Evolutionary conservation across 192 early-diverging fungal genomes (phyloP).

Genomic region (Piromyces finnis): DNA sequence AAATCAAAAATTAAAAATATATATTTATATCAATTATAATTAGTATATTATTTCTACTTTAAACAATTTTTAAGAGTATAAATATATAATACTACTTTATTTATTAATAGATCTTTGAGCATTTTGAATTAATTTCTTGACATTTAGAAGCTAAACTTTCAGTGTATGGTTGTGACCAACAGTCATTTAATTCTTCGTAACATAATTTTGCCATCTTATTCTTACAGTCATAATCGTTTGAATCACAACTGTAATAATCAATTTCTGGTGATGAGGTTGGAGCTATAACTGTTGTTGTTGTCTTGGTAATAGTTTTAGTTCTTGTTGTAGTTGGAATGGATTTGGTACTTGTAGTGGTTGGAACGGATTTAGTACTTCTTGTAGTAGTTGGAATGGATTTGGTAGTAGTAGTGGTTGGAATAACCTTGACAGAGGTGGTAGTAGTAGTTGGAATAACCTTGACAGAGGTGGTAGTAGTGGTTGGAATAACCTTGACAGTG

Average conservation of each 20-base stretch:
- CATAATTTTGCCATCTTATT: background rate
- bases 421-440: background rate
- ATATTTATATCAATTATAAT: no score
- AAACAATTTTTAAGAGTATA: no score
- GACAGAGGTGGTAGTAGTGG: background rate
- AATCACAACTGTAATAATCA: background rate
- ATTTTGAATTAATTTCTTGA: background rate
- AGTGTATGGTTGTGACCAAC: background rate
- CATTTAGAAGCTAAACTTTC: background rate
- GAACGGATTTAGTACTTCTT: no score
- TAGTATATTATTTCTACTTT: no score
- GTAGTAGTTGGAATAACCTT: no score
- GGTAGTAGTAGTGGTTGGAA: background rate
- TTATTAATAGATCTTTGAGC: background rate
- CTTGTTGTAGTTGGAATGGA: background rate
- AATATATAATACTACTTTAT: no score
- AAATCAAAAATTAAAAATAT: no score
- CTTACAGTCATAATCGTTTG: background rate
- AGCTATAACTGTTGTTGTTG: no score
- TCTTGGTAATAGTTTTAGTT: no score
- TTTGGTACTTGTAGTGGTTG: background rate
- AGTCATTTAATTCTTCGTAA: background rate
- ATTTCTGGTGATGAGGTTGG: no score
- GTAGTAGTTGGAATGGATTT: background rate
- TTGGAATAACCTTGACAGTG: no score